phyloP scores from a whole-genome alignment of 2,329 filamentous ascomycete species.

The Onygenales sp. region DNA sequence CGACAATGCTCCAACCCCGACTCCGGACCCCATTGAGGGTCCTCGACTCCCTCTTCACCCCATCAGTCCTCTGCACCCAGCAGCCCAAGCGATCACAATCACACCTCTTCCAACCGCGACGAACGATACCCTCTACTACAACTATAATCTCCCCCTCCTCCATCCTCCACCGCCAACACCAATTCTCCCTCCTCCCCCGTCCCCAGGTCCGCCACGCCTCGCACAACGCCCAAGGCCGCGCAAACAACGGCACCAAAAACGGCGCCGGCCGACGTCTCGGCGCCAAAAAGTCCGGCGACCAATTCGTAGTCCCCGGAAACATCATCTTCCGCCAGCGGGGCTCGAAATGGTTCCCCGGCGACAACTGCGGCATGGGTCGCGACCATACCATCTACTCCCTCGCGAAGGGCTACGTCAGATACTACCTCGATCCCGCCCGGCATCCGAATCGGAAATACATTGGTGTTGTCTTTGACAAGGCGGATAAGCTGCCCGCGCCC shows the following conservation, averaged over 20 bases:
- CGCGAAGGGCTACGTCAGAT: slow-evolving; percentile 83
- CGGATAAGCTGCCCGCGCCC: slow-evolving; percentile 69
- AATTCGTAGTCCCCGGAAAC: slow-evolving; percentile 90
- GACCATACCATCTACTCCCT: slow-evolving; percentile 93
- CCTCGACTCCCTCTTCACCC: slow-evolving; percentile 27
- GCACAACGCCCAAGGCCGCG: slow-evolving; percentile 56
- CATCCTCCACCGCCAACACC: slow-evolving; percentile 15
- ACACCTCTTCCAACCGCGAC: slow-evolving; percentile 18
- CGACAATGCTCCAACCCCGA: slow-evolving; percentile 34
- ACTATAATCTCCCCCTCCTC: slow-evolving; percentile 4
- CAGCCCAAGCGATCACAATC: slow-evolving; percentile 4
- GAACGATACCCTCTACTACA: slow-evolving; percentile 14
- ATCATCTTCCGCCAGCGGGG: slow-evolving; percentile 97
- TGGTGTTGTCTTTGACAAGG: slow-evolving; percentile 77
- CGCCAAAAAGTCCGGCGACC: slow-evolving; percentile 85
- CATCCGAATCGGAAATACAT: slow-evolving; percentile 92
- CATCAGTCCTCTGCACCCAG: slow-evolving; percentile 18
- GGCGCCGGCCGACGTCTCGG: slow-evolving; percentile 79
- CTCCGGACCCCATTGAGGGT: slow-evolving; percentile 29
- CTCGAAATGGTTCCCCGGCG: slow-evolving; percentile 87
- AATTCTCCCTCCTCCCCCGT: slow-evolving; percentile 24
- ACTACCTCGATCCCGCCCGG: slow-evolving; percentile 77
- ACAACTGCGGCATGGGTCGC: slow-evolving; percentile 89
- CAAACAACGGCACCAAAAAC: slow-evolving; percentile 58
- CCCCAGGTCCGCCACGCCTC: slow-evolving; percentile 51